phyloP scores from a whole-genome alignment of 1,139 yeast genomes.

The Nakaseomyces glabratus region DNA sequence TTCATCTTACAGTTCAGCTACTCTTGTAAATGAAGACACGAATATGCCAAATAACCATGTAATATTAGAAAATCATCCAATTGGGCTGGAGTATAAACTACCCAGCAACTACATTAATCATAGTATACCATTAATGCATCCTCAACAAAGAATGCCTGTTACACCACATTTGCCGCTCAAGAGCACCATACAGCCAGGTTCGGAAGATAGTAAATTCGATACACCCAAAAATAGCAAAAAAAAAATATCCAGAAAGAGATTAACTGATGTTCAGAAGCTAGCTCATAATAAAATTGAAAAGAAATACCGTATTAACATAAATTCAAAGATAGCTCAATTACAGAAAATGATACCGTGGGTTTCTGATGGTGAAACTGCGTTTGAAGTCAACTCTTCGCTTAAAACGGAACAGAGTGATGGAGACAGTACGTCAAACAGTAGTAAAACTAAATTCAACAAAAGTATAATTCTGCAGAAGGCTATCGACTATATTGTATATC shows the following conservation, averaged over 20 bases:
- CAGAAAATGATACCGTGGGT: constrained; percentile 57
- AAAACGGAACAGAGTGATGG: constrained; percentile 10
- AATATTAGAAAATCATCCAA: too few species aligned
- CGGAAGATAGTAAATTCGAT: too few species aligned
- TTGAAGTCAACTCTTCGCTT: constrained; percentile 37
- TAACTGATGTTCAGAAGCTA: constrained; percentile 53
- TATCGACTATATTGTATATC: constrained; percentile 45
- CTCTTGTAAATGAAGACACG: too few species aligned
- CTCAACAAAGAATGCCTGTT: too few species aligned
- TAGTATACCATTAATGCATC: too few species aligned
- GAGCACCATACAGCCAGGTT: too few species aligned
- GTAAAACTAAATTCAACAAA: constrained; percentile 43
- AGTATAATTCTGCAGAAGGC: constrained; percentile 60
- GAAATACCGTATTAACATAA: constrained; percentile 60
- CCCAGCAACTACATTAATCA: too few species aligned
- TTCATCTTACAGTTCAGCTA: too few species aligned
- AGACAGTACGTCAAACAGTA: constrained; percentile 10
- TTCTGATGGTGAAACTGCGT: constrained; percentile 48
- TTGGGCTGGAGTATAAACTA: too few species aligned
- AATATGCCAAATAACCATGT: too few species aligned
- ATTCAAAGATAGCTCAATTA: constrained; percentile 57
- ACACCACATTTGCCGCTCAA: too few species aligned
- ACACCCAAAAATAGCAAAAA: constrained; percentile 32
- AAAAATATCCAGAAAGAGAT: constrained; percentile 48
- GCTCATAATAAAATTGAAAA: constrained; percentile 67